Base-by-base conservation (phyloP, 2,329 filamentous ascomycete genomes). In the Leptosphaerulina australis region DNA sequence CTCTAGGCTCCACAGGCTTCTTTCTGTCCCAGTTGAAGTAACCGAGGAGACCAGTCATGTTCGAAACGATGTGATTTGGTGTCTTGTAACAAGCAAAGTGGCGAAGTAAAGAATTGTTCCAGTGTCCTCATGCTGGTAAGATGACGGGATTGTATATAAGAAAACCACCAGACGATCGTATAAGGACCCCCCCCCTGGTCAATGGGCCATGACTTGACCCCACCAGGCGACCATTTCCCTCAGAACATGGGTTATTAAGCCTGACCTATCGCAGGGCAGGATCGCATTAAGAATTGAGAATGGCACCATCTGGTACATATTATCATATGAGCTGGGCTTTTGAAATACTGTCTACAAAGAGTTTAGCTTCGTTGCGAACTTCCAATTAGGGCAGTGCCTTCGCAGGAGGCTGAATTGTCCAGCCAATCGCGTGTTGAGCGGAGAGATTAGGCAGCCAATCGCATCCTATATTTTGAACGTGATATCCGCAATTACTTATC, bases 11-110 rank as follows among this genome's bases (percentile, higher is more conserved):
- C 8, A 15, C 22, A 10, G 25, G 12, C 35, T 41, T 51, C 14
- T 40, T 51, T 30, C 29, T 51, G 35, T 51, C 48, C 35, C 34
- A 51, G 26, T 41, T 51, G 41, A 51, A 51, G 24, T 51, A 51
- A 11, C 41, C 36, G 9, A 51, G 48, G 4, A 51, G 48, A n/a
- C 35, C 40, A 31, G 40, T 40, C 48, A 51, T 51, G n/a, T 15
- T 43, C n/a, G 30, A 4, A 9, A 10, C 11, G 30, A 33, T 33
- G 30, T 33, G 15, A 11, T 10, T n/a, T 17, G 7, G 12, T 9
- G 15, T 11, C 12, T 20, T 34, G 17, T n/a, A n/a, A n/a, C n/a
- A n/a, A n/a, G n/a, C n/a, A n/a, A n/a, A n/a, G n/a, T n/a, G n/a
- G n/a, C n/a, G n/a, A n/a, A n/a, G n/a, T n/a, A n/a, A n/a, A n/a